Conservation (phyloP, 768 basidiomycete genomes). For the Suillus americanus region DNA sequence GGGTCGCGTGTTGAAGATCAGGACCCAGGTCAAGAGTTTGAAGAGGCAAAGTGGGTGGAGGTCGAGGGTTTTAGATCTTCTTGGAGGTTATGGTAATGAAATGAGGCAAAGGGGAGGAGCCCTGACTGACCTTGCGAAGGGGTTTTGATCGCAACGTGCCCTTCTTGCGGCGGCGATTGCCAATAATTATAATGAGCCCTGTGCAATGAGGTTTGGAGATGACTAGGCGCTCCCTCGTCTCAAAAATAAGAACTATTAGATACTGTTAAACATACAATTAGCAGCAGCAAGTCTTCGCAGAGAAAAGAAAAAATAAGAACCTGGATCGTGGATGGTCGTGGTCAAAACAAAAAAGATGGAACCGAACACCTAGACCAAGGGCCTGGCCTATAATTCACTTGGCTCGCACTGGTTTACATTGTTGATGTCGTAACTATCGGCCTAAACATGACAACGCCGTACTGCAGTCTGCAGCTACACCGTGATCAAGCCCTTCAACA, state of each 20-base stretch:
- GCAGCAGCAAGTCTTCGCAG: neutral
- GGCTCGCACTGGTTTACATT: slow-evolving; percentile 32
- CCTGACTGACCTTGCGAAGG: slow-evolving; percentile 44
- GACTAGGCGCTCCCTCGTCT: slow-evolving; percentile 13
- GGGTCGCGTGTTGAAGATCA: slow-evolving; percentile 40
- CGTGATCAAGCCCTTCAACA: neutral
- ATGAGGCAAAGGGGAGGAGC: slow-evolving; percentile 58
- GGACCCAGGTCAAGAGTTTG: slow-evolving; percentile 26
- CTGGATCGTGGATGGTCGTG: slow-evolving; percentile 18
- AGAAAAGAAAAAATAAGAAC: slow-evolving; percentile 9
- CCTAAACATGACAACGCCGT: neutral
- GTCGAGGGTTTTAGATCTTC: slow-evolving; percentile 37
- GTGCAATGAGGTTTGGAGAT: slow-evolving; percentile 20
- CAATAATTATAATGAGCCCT: slow-evolving; percentile 37
- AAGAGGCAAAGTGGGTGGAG: slow-evolving; percentile 31
- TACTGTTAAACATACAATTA: slow-evolving; percentile 16
- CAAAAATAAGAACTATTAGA: slow-evolving; percentile 20
- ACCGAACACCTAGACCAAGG: slow-evolving; percentile 1
- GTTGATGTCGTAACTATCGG: slow-evolving; percentile 32
- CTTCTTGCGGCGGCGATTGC: slow-evolving; percentile 53
- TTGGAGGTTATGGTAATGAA: slow-evolving; percentile 38
- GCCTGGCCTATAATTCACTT: neutral
- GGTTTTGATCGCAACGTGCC: slow-evolving; percentile 84
- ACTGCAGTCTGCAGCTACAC: neutral
- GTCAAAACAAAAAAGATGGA: slow-evolving; percentile 11